These are phyloP conservation scores for Cornus kousa DNA, from an alignment of 148 eudicot genomes.

Conservation along the genomic window DNA sequence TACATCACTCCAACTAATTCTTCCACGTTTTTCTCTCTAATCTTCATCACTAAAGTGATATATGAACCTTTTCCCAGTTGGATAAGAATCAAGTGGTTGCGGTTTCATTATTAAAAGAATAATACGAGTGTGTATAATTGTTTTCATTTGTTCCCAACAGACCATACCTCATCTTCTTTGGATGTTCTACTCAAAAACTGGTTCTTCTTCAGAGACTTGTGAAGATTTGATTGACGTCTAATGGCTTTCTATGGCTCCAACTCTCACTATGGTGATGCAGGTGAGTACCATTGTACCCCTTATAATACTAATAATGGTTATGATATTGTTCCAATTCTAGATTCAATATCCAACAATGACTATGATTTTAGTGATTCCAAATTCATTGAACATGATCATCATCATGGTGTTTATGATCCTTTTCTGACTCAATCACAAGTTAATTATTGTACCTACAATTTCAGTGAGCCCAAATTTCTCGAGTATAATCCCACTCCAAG, in stretches of 20 bases:
- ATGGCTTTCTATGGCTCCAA: conserved; percentile 37
- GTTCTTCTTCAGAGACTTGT: background rate
- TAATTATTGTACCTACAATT: conserved; percentile 15
- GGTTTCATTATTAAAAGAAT: background rate
- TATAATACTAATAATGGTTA: background rate
- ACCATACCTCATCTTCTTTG: no score
- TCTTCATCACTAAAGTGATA: no score
- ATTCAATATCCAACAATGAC: background rate
- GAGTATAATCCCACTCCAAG: conserved; percentile 26
- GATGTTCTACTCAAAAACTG: background rate
- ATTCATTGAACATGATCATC: background rate
- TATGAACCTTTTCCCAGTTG: background rate
- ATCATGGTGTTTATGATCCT: conserved; percentile 18
- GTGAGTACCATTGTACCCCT: conserved; percentile 29
- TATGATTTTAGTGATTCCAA: conserved; percentile 16
- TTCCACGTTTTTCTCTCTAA: background rate
- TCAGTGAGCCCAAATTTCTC: conserved; percentile 21
- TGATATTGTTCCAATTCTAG: conserved; percentile 22
- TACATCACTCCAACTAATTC: background rate
- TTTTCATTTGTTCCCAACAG: background rate
- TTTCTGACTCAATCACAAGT: conserved; percentile 7
- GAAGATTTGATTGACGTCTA: background rate
- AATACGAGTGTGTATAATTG: no score
- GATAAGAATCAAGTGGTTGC: conserved; percentile 18
- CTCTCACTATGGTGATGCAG: conserved; percentile 10